Conservation (phyloP, 2,329 filamentous ascomycete species). For the Xylariaceae sp. region DNA sequence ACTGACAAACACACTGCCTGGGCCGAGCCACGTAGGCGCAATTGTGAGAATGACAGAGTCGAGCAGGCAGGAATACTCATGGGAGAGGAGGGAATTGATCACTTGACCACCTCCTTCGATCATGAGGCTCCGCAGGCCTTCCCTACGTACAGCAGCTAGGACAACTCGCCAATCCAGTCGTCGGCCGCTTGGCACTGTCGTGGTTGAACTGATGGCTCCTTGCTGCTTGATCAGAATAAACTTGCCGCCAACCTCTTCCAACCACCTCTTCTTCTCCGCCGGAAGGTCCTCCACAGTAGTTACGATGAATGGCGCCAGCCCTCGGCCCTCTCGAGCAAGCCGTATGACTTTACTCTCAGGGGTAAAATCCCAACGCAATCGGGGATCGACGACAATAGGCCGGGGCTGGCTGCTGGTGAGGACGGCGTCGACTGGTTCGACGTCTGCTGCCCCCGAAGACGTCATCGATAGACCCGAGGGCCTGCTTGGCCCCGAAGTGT, state of each 20-base stretch:
- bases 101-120: constrained; percentile 80
- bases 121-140: constrained; percentile 74
- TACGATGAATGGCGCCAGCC: constrained; percentile 68
- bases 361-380: constrained; percentile 61
- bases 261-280: constrained; percentile 30
- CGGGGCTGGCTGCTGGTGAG: constrained; percentile 55
- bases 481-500: not conserved
- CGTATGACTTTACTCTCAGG: constrained; percentile 56
- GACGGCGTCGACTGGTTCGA: constrained; percentile 28
- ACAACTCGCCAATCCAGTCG: constrained; percentile 59
- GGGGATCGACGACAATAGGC: constrained; percentile 76
- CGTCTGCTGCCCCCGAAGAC: constrained; percentile 19
- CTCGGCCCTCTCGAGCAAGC: constrained; percentile 55
- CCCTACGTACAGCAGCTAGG: constrained; percentile 45
- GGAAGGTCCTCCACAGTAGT: constrained; percentile 41
- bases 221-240: constrained; percentile 33
- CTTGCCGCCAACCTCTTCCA: constrained; percentile 45
- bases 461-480: not conserved
- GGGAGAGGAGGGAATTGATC: constrained; percentile 71
- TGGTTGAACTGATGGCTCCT: constrained; percentile 15
- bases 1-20: constrained; percentile 70
- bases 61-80: constrained; percentile 53
- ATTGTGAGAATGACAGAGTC: constrained; percentile 81
- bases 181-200: not conserved
- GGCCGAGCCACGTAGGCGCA: constrained; percentile 83